Base-by-base conservation (phyloP, 2,329 filamentous ascomycete genomes). In the Xylaria sp. region DNA sequence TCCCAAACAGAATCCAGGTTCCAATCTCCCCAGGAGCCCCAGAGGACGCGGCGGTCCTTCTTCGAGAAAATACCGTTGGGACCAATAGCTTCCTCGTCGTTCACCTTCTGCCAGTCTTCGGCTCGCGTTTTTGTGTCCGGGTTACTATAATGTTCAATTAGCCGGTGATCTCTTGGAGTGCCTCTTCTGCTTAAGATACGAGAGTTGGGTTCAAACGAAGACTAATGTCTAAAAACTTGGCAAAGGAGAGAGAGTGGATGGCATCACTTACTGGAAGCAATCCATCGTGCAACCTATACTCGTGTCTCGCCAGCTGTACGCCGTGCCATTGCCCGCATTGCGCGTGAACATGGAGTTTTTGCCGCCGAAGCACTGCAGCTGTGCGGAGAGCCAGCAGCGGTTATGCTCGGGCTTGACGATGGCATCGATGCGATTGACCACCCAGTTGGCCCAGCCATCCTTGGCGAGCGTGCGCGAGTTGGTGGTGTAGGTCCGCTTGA, bases 241-340 rank as follows among this genome's bases (percentile, higher is more conserved):
- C 27, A 3, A 27, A 38, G 17, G 7, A 13, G 7, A 50, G 22
- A 11, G 22, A 22, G 47, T 22, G 4, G 6, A 44, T 50, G 15
- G 31, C 25, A 11, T 36, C 20, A 69, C 67, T 67, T 69, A 69
- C 67, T 85, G 79, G 70, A 85, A 85, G 60, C 80, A 82, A 63
- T 85, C 83, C 20, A 83, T 75, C 0, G 74, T 78, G 39, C 75
- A 75, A 5, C 74, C 72, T 5, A 84, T 70, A 3, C 77, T 81
- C 0, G 80, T 79, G 70, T 85, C 82, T 55, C 83, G 77, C 80
- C 81, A 84, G 72, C 81, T 83, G 69, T 80, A 84, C 0, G 82
- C 76, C 0, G 82, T 85, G 7, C 82, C 83, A 56, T 84, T 84
- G 49, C 75, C 73, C 5, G 74, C 77, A 66, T 85, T 84, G 13